Evolutionary conservation across 2,329 filamentous ascomycete genomes (phyloP), one percentile per base, ranked within the genome.

Genomic region (Penicillium sp.): DNA sequence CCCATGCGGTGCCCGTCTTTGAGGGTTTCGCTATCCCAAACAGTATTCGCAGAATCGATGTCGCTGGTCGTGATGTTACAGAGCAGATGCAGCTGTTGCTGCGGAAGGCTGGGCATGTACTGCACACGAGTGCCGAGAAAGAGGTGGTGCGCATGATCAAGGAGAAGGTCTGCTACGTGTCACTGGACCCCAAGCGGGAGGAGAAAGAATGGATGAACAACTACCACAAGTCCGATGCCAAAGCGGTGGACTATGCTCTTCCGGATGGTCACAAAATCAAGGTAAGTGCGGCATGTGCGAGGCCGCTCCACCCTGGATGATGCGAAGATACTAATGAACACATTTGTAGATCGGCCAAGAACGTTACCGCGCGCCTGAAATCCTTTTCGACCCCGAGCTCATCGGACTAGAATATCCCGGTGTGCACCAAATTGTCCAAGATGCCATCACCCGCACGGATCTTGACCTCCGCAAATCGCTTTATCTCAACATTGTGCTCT

Each of bases 101-200:
- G 64, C 85, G 94, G 68, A 97, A 97, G 81, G 90, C 87, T 65
- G 94, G 94, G 47, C 91, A 94, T 71, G 86, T 97, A 16, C 96
- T 99, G 74, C 93, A 97, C 77, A 99, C 94, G 16, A 97, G 92
- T 71, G 94, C 94, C 11, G 94, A 99, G 81, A 99, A 99, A 79
- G 94, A 99, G 77, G 92, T 97, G n/a, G 94, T 99, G 54, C 86
- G 93, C 62, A 83, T 91, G 75, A 97, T 99, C 78, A 99, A 99
- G 79, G 94, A 99, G 81, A 90, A 90, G 70, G 88, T 91, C 45
- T 89, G 90, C 54, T 99, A 97, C 72, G 89, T 99, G 38, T 92
- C 94, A 22, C 78, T 90, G 49, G 92, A 97, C 73, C 92, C 94
- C 7, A 88, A 89, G 71, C 92, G 90, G 66, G 94, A 99, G 75